Evolutionary conservation across 768 basidiomycete species (phyloP).

Genomic region (Harrya chromipes): DNA sequence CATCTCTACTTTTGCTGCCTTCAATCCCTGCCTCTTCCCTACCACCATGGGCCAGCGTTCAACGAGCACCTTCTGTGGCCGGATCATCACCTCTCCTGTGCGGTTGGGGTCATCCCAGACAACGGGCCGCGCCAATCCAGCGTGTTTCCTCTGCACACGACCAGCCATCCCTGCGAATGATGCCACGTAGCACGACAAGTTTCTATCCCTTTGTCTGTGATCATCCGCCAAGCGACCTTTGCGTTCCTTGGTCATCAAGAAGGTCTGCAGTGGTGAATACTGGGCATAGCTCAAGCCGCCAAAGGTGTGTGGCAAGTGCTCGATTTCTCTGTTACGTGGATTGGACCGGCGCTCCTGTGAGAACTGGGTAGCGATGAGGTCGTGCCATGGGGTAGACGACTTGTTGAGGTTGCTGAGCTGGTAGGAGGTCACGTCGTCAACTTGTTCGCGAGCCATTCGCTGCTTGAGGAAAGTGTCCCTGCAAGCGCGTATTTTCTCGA

Average conservation of each 20-base stretch:
- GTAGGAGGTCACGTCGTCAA: slow-evolving; percentile 24
- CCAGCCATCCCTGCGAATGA: slow-evolving; percentile 33
- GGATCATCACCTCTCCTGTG: slow-evolving; percentile 31
- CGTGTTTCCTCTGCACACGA: slow-evolving; percentile 16
- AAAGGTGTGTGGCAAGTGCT: slow-evolving; percentile 60
- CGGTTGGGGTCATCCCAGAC: slow-evolving; percentile 29
- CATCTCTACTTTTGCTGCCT: slow-evolving; percentile 34
- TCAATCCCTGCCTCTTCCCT: slow-evolving; percentile 39
- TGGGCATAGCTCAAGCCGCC: slow-evolving; percentile 62
- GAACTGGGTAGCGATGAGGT: slow-evolving; percentile 17
- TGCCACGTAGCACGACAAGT: slow-evolving; percentile 20
- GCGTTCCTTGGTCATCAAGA: slow-evolving; percentile 47
- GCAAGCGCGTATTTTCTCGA: slow-evolving; percentile 52
- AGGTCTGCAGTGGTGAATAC: slow-evolving; percentile 51
- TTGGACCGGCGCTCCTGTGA: slow-evolving; percentile 24
- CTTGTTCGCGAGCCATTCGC: slow-evolving; percentile 15
- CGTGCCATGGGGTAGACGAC: slow-evolving; percentile 25
- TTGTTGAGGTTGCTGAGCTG: slow-evolving; percentile 24
- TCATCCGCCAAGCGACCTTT: slow-evolving; percentile 57
- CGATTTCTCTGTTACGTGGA: slow-evolving; percentile 39
- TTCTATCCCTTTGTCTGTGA: slow-evolving; percentile 10
- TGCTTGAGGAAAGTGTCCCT: slow-evolving; percentile 57
- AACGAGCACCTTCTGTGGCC: slow-evolving; percentile 31
- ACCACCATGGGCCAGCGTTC: slow-evolving; percentile 43
- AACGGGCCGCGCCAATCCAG: slow-evolving; percentile 16